A percentile compares a stretch with the other conserved stretches of the same genome.
Evolutionary conservation across 768 basidiomycete genomes (phyloP).

Genomic region (Rhizopogon salebrosus): DNA sequence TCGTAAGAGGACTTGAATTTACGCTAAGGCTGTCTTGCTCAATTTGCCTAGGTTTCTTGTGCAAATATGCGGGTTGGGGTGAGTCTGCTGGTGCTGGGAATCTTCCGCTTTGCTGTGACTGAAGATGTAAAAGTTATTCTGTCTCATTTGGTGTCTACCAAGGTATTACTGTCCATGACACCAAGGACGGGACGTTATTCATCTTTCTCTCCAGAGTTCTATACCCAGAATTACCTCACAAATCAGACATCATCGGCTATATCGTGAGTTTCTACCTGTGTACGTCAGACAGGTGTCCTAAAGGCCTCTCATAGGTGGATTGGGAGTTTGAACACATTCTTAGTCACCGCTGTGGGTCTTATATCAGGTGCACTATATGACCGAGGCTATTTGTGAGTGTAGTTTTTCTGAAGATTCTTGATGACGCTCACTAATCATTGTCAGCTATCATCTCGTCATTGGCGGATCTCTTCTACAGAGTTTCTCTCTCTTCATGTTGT

Average conservation of each 20-base stretch:
- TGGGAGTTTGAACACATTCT: conserved; percentile 41
- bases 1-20: conserved; percentile 8
- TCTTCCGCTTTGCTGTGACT: neutral
- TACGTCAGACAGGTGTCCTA: neutral
- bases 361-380: conserved; percentile 44
- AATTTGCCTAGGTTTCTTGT: conserved; percentile 19
- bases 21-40: neutral
- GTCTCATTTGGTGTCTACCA: conserved; percentile 37
- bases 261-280: conserved; percentile 22
- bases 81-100: neutral
- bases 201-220: conserved; percentile 27
- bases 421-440: neutral
- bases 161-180: conserved; percentile 12
- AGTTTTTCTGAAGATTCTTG: neutral
- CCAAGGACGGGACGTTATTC: neutral
- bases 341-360: conserved; percentile 32
- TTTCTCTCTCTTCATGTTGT: conserved; percentile 39
- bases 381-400: conserved; percentile 41
- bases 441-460: conserved; percentile 39
- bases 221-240: conserved; percentile 29
- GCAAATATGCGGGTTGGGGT: conserved; percentile 31
- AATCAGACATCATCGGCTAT: conserved; percentile 29
- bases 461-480: conserved; percentile 40
- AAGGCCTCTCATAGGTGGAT: conserved; percentile 29
- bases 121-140: conserved; percentile 19